These are phyloP conservation scores for Leccinum rimulosum DNA, from an alignment of 768 basidiomycete genomes.

Conservation along the genomic window DNA sequence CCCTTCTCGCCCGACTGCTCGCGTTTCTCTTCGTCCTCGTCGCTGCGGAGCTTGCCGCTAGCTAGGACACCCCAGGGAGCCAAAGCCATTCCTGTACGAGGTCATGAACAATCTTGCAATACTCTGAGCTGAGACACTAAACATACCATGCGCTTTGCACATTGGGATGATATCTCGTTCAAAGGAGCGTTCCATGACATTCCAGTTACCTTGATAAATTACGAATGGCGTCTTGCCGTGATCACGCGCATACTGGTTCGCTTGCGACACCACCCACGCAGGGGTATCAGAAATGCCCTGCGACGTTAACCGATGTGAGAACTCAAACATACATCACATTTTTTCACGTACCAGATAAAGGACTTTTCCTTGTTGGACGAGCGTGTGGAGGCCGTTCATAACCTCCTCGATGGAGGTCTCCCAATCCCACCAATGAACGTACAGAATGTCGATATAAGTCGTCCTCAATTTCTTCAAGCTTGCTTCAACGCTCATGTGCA, in stretches of 20 bases:
- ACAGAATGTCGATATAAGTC: conserved; percentile 22
- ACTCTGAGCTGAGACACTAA: too few species aligned
- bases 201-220: conserved; percentile 43
- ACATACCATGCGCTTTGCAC: conserved; percentile 25
- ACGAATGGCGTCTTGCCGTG: conserved; percentile 45
- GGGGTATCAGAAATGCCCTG: conserved; percentile 34
- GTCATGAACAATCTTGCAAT: neutral
- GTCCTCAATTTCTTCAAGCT: conserved; percentile 23
- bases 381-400: conserved; percentile 37
- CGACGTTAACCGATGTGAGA: neutral
- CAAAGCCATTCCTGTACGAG: conserved; percentile 29
- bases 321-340: too few species aligned
- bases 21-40: conserved; percentile 32
- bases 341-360: conserved; percentile 29
- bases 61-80: conserved; percentile 38
- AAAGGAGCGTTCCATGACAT: conserved; percentile 35
- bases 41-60: conserved; percentile 32
- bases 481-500: conserved; percentile 39
- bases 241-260: conserved; percentile 41
- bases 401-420: conserved; percentile 40
- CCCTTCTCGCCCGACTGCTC: conserved; percentile 17
- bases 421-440: conserved; percentile 37
- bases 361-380: conserved; percentile 39
- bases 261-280: conserved; percentile 40
- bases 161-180: conserved; percentile 45